These are phyloP conservation scores for Mycosphaerelloides madeirae DNA, from an alignment of 2,329 filamentous ascomycete genomes.

Conservation along the genomic window DNA sequence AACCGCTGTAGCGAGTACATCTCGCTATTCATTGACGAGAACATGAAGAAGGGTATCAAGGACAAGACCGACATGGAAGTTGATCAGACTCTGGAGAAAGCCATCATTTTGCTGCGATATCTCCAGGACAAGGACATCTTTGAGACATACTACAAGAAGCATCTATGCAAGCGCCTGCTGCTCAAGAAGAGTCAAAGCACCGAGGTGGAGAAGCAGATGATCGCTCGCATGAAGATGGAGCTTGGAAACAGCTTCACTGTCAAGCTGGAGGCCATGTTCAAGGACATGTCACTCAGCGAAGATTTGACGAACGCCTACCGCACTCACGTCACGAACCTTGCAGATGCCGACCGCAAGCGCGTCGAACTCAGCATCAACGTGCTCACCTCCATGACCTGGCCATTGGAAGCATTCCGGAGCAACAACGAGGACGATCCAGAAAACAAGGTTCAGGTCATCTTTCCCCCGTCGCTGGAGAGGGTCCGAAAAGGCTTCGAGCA, in stretches of 20 bases:
- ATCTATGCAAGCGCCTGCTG: constrained; percentile 79
- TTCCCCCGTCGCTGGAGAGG: constrained; percentile 66
- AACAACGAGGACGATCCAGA: constrained; percentile 50
- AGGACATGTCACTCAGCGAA: constrained; percentile 83
- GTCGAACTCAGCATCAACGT: constrained; percentile 81
- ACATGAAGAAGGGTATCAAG: constrained; percentile 87
- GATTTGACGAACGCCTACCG: constrained; percentile 77
- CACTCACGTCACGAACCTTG: constrained; percentile 58
- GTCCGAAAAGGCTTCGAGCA: constrained; percentile 81
- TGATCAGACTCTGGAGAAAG: constrained; percentile 79
- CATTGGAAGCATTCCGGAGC: constrained; percentile 74
- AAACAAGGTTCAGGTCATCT: constrained; percentile 58
- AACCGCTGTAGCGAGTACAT: constrained; percentile 81
- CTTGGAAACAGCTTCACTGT: constrained; percentile 89
- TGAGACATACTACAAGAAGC: constrained; percentile 96
- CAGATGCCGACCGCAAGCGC: constrained; percentile 54
- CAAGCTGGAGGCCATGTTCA: constrained; percentile 96
- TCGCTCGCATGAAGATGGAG: constrained; percentile 94
- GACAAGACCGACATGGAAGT: constrained; percentile 88
- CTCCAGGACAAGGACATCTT: constrained; percentile 91
- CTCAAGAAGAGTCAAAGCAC: constrained; percentile 86
- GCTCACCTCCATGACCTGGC: constrained; percentile 92
- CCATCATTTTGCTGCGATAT: constrained; percentile 81
- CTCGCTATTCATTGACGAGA: constrained; percentile 94
- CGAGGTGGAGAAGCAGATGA: constrained; percentile 92